These are phyloP conservation scores for Colletotrichum sidae DNA, from an alignment of 2,329 filamentous ascomycete genomes.

Conservation along the genomic window DNA sequence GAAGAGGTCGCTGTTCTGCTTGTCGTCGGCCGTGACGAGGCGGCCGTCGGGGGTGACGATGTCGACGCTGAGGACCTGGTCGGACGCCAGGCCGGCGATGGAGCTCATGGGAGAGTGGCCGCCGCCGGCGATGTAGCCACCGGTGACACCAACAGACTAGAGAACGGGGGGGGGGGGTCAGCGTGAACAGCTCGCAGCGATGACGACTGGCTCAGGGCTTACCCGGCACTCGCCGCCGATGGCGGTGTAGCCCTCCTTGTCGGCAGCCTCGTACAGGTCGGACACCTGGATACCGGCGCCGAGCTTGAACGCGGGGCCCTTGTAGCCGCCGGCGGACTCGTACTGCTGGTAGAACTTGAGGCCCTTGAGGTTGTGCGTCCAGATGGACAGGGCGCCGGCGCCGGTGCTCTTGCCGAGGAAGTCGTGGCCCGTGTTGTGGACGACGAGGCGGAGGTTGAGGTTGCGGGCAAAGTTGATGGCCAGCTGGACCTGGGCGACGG, in stretches of 20 bases:
- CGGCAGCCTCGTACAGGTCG: constrained; percentile 64
- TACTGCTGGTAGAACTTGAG: constrained; percentile 42
- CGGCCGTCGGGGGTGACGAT: constrained; percentile 58
- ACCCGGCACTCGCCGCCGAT: constrained; percentile 65
- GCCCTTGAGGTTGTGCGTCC: constrained; percentile 60
- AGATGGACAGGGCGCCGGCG: constrained; percentile 58
- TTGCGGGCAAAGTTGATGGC: constrained; percentile 59
- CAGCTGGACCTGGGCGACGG: constrained; percentile 57
- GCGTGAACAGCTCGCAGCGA: background rate
- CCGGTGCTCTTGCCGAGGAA: constrained; percentile 65
- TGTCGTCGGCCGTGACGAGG: constrained; percentile 54
- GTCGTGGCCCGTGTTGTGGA: constrained; percentile 66
- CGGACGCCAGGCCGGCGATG: constrained; percentile 55
- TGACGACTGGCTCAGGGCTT: constrained; percentile 29
- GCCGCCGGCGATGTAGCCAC: constrained; percentile 50
- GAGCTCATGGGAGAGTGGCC: constrained; percentile 62
- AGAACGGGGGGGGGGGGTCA: background rate
- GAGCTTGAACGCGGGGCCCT: constrained; percentile 64
- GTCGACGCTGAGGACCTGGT: constrained; percentile 63
- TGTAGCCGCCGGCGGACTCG: constrained; percentile 44
- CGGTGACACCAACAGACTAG: constrained; percentile 43
- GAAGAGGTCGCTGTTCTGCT: constrained; percentile 59
- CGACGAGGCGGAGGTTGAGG: constrained; percentile 61
- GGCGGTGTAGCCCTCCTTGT: constrained; percentile 57
- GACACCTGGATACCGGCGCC: constrained; percentile 65